Evolutionary conservation across 2,329 filamentous ascomycete species (phyloP).

Genomic region (Neopestalotiopsis sp.): DNA sequence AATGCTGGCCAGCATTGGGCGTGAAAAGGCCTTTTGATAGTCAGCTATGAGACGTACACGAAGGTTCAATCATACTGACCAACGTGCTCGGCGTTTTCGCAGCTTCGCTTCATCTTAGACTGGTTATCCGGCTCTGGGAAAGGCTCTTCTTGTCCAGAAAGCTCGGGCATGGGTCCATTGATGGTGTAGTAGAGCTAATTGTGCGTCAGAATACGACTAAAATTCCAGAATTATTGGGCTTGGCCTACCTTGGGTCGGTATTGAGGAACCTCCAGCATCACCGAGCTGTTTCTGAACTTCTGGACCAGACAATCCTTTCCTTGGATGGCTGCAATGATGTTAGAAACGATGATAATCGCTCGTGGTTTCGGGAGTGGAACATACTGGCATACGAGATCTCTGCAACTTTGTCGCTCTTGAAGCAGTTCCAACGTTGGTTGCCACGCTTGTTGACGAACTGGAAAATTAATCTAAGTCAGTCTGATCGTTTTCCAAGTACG

Average conservation of each 20-base stretch:
- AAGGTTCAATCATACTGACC: slow-evolving; percentile 55
- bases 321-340: slow-evolving; percentile 71
- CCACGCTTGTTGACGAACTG: slow-evolving; percentile 75
- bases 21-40: slow-evolving; percentile 72
- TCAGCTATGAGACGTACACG: slow-evolving; percentile 8
- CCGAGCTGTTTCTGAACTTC: slow-evolving; percentile 95
- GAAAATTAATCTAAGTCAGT: neutral
- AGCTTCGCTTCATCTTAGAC: slow-evolving; percentile 85
- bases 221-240: neutral
- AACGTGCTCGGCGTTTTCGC: slow-evolving; percentile 84
- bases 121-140: slow-evolving; percentile 85
- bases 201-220: neutral
- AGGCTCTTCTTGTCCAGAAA: slow-evolving; percentile 72
- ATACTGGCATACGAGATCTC: slow-evolving; percentile 95
- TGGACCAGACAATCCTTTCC: slow-evolving; percentile 88
- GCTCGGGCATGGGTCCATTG: slow-evolving; percentile 51
- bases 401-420: slow-evolving; percentile 82
- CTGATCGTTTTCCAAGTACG: slow-evolving; percentile 29
- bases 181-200: slow-evolving; percentile 57
- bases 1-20: slow-evolving; percentile 75
- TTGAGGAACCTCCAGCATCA: slow-evolving; percentile 84
- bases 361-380: slow-evolving; percentile 36
- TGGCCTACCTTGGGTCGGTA: slow-evolving; percentile 81
- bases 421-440: slow-evolving; percentile 79
- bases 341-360: slow-evolving; percentile 31